phyloP scores from a whole-genome alignment of 2,329 filamentous ascomycete genomes.

The Sporothrix variecibatus region DNA sequence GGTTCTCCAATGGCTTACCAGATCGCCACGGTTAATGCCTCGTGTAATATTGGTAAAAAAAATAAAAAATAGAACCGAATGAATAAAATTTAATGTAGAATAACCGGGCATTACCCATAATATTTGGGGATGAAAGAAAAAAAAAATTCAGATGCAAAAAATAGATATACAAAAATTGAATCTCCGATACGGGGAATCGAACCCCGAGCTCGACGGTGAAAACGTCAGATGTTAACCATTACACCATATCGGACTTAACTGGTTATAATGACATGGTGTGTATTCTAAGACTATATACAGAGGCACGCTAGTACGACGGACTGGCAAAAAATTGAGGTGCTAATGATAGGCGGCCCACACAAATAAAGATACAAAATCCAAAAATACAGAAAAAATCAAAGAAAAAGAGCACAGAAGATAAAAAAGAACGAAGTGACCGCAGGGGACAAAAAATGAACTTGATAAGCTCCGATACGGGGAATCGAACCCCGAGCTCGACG shows the following conservation, averaged over 20 bases:
- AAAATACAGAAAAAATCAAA: neutral
- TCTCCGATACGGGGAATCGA: constrained; percentile 32
- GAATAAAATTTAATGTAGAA: neutral
- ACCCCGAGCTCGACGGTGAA: constrained; percentile 32
- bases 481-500: constrained; percentile 32
- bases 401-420: neutral
- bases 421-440: no score
- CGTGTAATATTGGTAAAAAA: neutral
- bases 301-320: neutral
- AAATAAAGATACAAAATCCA: neutral
- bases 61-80: neutral
- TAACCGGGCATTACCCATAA: neutral
- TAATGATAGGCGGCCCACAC: neutral
- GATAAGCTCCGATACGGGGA: constrained; percentile 30
- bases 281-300: neutral
- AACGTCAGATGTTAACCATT: constrained; percentile 32
- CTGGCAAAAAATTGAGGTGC: neutral
- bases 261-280: neutral
- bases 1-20: neutral
- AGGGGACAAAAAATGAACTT: constrained; percentile 4
- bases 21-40: neutral
- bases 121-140: neutral
- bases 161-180: constrained; percentile 4
- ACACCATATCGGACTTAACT: constrained; percentile 31
- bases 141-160: neutral